These are phyloP conservation scores for Alternaria alternata DNA, from an alignment of 2,329 filamentous ascomycete species.

Conservation along the genomic window DNA sequence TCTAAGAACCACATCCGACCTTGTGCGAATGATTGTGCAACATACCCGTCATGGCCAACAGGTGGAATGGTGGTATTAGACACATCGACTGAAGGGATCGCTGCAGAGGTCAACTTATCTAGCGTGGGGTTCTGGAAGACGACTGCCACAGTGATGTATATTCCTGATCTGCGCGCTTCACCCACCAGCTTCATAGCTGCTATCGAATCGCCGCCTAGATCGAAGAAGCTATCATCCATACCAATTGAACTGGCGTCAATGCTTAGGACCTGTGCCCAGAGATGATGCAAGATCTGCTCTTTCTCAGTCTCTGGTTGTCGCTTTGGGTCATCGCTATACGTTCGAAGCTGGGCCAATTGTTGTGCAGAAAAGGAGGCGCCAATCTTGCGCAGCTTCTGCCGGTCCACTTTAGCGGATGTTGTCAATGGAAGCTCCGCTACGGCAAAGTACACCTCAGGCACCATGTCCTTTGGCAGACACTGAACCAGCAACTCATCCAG, in stretches of 20 bases:
- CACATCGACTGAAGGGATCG: neutral
- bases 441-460: too few relatives aligned
- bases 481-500: too few relatives aligned
- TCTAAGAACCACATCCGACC: conserved; percentile 11
- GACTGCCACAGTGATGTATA: neutral
- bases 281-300: neutral
- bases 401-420: too few relatives aligned
- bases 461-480: too few relatives aligned
- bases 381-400: too few relatives aligned
- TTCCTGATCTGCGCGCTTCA: neutral
- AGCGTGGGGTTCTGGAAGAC: neutral
- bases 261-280: neutral
- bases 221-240: neutral
- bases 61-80: neutral
- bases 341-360: conserved; percentile 2
- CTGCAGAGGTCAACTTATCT: neutral
- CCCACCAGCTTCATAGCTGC: neutral
- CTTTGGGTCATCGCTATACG: neutral
- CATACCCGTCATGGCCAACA: neutral
- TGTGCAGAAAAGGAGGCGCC: neutral
- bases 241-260: neutral
- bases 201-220: neutral
- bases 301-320: neutral
- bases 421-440: too few relatives aligned
- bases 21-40: conserved; percentile 6